A percentile compares a stretch with the other conserved stretches of the same genome.
phyloP scores from a whole-genome alignment of 345 rosid species.

The Brassica nigra region DNA sequence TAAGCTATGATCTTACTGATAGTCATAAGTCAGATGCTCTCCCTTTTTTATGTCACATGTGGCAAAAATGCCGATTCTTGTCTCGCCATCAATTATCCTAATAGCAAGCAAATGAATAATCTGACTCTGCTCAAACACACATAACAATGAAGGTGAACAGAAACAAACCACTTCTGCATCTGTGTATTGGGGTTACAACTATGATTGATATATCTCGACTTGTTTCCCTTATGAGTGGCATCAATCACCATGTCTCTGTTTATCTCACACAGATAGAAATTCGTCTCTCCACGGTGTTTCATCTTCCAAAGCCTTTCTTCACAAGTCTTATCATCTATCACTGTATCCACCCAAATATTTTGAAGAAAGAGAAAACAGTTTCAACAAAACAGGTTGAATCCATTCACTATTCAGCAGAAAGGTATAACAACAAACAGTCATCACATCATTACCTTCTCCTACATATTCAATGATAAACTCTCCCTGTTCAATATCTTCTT shows the following conservation, averaged over 20 bases:
- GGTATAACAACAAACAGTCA: slow-evolving; percentile 21
- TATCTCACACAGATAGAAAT: slow-evolving; percentile 95
- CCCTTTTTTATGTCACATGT: slow-evolving; percentile 75
- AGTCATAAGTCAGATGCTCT: slow-evolving; percentile 96
- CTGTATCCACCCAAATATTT: slow-evolving; percentile 43
- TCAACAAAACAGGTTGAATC: slow-evolving; percentile 6
- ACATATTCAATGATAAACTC: slow-evolving; percentile 97
- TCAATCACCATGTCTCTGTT: slow-evolving; percentile 98
- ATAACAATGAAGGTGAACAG: background rate
- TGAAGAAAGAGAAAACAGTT: background rate
- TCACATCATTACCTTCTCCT: slow-evolving; percentile 75
- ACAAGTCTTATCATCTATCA: slow-evolving; percentile 97
- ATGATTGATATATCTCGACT: slow-evolving; percentile 96
- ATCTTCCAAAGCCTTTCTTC: slow-evolving; percentile 99
- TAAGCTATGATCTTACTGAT: slow-evolving; percentile 63
- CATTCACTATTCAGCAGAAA: background rate
- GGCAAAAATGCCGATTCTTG: slow-evolving; percentile 98
- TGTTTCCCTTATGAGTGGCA: slow-evolving; percentile 96
- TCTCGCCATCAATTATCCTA: slow-evolving; percentile 98
- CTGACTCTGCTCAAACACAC: background rate
- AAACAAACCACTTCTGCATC: slow-evolving; percentile 94
- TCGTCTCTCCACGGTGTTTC: slow-evolving; percentile 92
- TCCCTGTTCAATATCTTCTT: slow-evolving; percentile 82
- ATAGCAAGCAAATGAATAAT: slow-evolving; percentile 1
- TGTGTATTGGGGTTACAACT: slow-evolving; percentile 95